Evolutionary conservation across 768 basidiomycete species (phyloP), one percentile per base, ranked within the genome.

Genomic region (Agrocybe chaxingu): DNA sequence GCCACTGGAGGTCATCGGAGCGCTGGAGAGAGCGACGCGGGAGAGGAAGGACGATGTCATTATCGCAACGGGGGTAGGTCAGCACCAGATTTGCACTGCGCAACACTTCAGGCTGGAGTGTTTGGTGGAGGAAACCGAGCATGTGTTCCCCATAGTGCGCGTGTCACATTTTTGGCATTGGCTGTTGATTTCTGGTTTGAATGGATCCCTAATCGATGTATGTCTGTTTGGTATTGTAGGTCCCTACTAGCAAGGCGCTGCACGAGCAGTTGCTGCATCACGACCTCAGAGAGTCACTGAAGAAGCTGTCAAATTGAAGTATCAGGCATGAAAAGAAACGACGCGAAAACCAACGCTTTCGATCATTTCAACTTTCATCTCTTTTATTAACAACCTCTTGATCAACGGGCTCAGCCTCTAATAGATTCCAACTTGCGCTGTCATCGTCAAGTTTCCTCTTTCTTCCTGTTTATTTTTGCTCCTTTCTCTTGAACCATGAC

Each of bases 51-150:
- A 91, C 50, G 84, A 98, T 19, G 80, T 97, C 36, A 71, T 99
- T 62, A 70, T 99, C 46, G 70, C 92, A 8, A 99, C 97, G 11
- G 97, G 97, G 59, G 97, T 99, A 16, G 97, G 97, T 6, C 97
- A 99, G 67, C 97, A 98, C 72, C 96, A 99, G 71, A 98, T 98
- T 97, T 98, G 93, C 93, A 95, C 96, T 2, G 92, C 91, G 36
- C 97, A 99, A 68, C 78, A 87, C 66, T 98, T 82, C 70, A 78
- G 95, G 51, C 98, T 99, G 77, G 97, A 99, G 70, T 96, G 92
- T 65, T 37, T 85, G 46, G 91, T 98, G 42, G 85, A 88, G 70
- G 79, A 75, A 62, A 82, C 81, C 56, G 92, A 93, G 69, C 90
- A 93, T 65, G 90, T 93, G 57, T 92, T 89, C 79, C 91, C 92